Conservation (phyloP, 2,329 filamentous ascomycete genomes). For the Metarhizium humberi region DNA sequence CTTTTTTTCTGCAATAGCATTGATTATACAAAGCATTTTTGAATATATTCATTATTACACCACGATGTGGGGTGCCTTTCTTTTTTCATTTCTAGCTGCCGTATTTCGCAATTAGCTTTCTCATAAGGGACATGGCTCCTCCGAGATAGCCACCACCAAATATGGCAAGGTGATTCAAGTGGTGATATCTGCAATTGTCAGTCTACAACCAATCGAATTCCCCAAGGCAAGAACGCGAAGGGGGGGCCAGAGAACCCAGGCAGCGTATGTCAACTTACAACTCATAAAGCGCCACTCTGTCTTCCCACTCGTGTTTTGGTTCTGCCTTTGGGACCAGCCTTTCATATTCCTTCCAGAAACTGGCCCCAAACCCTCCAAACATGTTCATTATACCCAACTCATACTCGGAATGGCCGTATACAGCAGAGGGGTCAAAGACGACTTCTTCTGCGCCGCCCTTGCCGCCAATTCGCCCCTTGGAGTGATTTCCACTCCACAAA, state of each 20-base stretch:
- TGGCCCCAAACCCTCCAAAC: slow-evolving; percentile 77
- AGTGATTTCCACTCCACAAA: slow-evolving; percentile 85
- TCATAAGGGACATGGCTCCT: slow-evolving; percentile 75
- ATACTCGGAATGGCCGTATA: slow-evolving; percentile 82
- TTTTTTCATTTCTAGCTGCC: slow-evolving; percentile 20
- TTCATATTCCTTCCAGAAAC: slow-evolving; percentile 73
- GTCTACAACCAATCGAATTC: not conserved
- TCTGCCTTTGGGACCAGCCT: slow-evolving; percentile 67
- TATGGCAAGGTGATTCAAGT: slow-evolving; percentile 78
- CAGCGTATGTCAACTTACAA: slow-evolving; percentile 44
- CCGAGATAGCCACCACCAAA: slow-evolving; percentile 73
- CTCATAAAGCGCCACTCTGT: slow-evolving; percentile 73
- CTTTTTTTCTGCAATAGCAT: not conserved
- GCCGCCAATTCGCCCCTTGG: slow-evolving; percentile 52
- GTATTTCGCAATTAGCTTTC: slow-evolving; percentile 63
- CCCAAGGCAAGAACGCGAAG: not conserved
- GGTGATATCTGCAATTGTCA: slow-evolving; percentile 58
- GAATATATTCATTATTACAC: not conserved
- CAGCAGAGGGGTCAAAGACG: slow-evolving; percentile 71
- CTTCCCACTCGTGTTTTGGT: slow-evolving; percentile 74
- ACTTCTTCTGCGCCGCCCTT: slow-evolving; percentile 56
- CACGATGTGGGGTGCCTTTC: not conserved
- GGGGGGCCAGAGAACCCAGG: not conserved
- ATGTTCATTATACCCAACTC: slow-evolving; percentile 92
- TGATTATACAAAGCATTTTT: not conserved